Base-by-base conservation (phyloP, 1,284 basidiomycete species). In the Melampsora americana region DNA sequence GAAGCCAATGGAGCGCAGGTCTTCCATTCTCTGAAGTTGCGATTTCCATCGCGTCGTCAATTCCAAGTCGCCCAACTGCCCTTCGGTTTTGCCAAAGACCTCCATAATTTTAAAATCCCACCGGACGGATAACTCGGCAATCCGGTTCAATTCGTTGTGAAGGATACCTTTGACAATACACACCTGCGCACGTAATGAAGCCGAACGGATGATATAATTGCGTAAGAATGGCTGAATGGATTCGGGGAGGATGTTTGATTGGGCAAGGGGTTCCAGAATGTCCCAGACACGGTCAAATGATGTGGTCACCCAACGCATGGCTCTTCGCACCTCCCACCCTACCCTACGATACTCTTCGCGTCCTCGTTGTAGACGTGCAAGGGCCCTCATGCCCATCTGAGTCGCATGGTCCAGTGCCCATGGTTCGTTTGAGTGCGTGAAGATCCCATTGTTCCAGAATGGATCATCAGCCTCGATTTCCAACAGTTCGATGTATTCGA, bases 331-430 rank as follows among this genome's bases (percentile, higher is more conserved):
- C 32, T 69, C 67, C 12, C 30, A 42, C 2, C 67, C 20, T 7
- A 69, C 44, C 9, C 67, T 26, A 9, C 16, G 30, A 12, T 59
- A n/a, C 30, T 69, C 67, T 16, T 69, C 67, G 14, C 30, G 5
- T 26, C 28, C 6, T 42, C 35, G 26, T 28, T 14, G 39, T 6
- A 60, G 46, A 20, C 68, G 53, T 30, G 50, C 68, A 39, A 59
- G 48, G 1, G 46, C 39, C 5, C 68, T n/a, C 68, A 69, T 69
- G 0, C 68, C 68, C 26, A 59, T 59, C 35, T 69, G 68, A 44
- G 68, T 69, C 16, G 42, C 53, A 28, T 53, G 18, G 12, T 69
- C 68, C 5, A 60, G 11, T 9, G 68, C 68, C 68, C 68, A 69
- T 2, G 68, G 68, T 26, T 60, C 68, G 2, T 69, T 26, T 11